These are phyloP conservation scores for Populus hybrid DNA, from an alignment of 441 rosid species.

Conservation along the genomic window DNA sequence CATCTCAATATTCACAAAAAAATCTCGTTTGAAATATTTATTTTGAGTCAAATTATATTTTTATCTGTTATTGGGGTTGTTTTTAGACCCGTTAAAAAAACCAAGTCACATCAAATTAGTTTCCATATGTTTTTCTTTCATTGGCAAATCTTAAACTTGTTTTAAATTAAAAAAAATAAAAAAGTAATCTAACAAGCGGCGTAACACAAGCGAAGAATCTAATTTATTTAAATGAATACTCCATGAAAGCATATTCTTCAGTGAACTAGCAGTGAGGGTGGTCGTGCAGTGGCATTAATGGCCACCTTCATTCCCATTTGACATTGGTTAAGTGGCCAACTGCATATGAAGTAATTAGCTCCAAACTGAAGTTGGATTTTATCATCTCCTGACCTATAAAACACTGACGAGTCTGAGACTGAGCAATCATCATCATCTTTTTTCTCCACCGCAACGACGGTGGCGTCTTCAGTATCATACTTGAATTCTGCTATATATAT, in stretches of 20 bases:
- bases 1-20: too few relatives aligned
- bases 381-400: constrained; percentile 8
- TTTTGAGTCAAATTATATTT: too few relatives aligned
- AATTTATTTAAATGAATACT: too few relatives aligned
- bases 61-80: too few relatives aligned
- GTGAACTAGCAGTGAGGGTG: not conserved
- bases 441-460: constrained; percentile 10
- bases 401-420: not conserved
- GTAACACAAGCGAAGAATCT: too few relatives aligned
- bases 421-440: constrained; percentile 11
- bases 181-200: too few relatives aligned
- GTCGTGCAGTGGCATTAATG: not conserved
- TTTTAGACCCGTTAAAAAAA: too few relatives aligned
- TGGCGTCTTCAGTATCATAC: not conserved
- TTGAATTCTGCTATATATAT: not conserved
- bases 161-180: too few relatives aligned
- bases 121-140: too few relatives aligned
- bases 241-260: not conserved
- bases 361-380: not conserved
- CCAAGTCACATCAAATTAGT: too few relatives aligned
- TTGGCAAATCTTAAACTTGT: too few relatives aligned
- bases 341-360: constrained; percentile 2
- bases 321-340: not conserved
- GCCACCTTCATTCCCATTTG: constrained; percentile 14
- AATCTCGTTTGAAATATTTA: too few relatives aligned